Conservation (phyloP, 257 asterid species). For the Orobanche coerulescens region DNA sequence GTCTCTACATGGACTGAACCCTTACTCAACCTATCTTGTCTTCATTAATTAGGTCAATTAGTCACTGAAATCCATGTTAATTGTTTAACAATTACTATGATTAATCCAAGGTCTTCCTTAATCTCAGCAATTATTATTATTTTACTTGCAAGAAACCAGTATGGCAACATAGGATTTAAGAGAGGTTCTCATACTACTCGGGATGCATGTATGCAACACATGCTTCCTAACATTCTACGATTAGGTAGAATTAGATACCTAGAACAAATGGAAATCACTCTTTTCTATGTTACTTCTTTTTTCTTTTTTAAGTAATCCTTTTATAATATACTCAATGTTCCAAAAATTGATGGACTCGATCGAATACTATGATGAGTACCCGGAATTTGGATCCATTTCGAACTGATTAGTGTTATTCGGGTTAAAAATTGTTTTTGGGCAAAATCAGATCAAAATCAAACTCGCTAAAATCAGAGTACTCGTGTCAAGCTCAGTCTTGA, state of each 20-base stretch:
- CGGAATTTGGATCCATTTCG: no score
- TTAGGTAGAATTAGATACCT: no score
- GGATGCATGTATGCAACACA: constrained; percentile 19
- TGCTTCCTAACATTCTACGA: constrained; percentile 18
- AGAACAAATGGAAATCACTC: constrained; percentile 6
- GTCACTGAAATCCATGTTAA: constrained; percentile 44
- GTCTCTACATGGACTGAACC: not conserved
- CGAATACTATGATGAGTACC: no score
- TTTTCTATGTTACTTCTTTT: no score
- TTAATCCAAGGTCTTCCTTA: constrained; percentile 16
- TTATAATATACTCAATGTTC: no score
- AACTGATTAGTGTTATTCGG: no score
- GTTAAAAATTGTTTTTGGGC: no score
- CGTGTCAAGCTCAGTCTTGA: no score
- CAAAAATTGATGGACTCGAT: no score
- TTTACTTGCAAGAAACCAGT: not conserved
- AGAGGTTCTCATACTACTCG: constrained; percentile 17
- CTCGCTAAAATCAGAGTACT: no score
- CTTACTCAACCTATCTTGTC: constrained; percentile 13
- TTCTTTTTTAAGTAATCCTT: no score
- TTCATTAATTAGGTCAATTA: constrained; percentile 24
- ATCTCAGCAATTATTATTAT: constrained; percentile 4
- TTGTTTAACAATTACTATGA: constrained; percentile 6
- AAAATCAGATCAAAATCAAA: no score
- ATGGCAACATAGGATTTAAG: constrained; percentile 20